Conservation (phyloP, 2,329 filamentous ascomycete genomes). For the Hymenoscyphus fructigenus region DNA sequence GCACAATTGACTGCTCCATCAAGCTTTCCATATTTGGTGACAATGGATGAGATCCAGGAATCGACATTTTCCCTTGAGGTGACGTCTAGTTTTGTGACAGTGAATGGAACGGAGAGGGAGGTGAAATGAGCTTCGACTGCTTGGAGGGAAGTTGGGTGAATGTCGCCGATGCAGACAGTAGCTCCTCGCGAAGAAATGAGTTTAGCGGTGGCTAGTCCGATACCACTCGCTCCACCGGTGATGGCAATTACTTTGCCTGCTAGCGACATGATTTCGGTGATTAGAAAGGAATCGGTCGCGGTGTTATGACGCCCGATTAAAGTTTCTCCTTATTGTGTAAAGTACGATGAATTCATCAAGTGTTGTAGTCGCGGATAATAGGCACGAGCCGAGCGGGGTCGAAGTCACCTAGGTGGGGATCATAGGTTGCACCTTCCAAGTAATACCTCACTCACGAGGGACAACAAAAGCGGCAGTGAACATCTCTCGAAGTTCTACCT, state of each 20-base stretch:
- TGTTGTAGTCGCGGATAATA: no score
- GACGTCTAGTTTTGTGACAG: slow-evolving; percentile 38
- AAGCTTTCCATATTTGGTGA: slow-evolving; percentile 39
- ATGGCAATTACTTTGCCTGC: slow-evolving; percentile 65
- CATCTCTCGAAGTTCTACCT: no score
- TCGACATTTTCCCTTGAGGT: slow-evolving; percentile 35
- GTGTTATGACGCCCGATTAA: no score
- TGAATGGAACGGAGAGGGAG: slow-evolving; percentile 23
- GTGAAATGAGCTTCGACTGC: slow-evolving; percentile 37
- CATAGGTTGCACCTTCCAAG: no score
- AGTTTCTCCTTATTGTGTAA: no score
- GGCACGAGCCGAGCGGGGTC: no score
- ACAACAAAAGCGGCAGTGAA: no score
- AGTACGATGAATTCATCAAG: no score
- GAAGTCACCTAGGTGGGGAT: no score
- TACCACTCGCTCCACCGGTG: slow-evolving; percentile 74
- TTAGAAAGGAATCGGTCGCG: no score
- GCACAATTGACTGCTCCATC: slow-evolving; percentile 54
- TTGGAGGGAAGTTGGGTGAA: slow-evolving; percentile 22
- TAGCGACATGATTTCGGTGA: slow-evolving; percentile 26
- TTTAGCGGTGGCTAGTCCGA: slow-evolving; percentile 72
- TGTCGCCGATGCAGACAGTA: slow-evolving; percentile 30
- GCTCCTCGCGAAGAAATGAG: slow-evolving; percentile 28
- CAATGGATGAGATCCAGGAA: slow-evolving; percentile 39
- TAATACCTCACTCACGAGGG: no score